phyloP scores from a whole-genome alignment of 805 yeast genomes.

The Candida ipomoeae region DNA sequence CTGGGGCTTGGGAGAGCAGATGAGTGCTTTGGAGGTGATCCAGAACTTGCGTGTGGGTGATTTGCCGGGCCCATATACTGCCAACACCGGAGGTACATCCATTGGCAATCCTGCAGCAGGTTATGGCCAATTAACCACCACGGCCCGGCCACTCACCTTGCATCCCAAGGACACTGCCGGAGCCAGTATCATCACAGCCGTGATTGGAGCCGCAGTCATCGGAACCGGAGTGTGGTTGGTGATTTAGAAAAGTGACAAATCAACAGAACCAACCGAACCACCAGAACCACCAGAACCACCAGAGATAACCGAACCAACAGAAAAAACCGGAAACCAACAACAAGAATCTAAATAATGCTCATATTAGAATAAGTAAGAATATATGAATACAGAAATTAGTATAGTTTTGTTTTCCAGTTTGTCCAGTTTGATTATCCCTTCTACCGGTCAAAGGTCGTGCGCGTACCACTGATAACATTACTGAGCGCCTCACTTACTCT shows the following conservation, averaged over 20 bases:
- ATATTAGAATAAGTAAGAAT: no score
- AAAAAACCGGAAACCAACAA: no score
- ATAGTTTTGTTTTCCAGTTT: no score
- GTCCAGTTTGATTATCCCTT: no score
- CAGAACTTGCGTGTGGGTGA: constrained; percentile 21
- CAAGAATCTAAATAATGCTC: no score
- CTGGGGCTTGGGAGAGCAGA: constrained; percentile 21
- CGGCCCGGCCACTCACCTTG: constrained; percentile 13
- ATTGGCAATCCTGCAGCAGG: constrained; percentile 36
- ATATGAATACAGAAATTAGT: no score
- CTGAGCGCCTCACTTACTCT: not conserved
- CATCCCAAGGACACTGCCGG: constrained; percentile 52
- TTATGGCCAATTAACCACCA: constrained; percentile 8
- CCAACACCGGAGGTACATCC: constrained; percentile 35
- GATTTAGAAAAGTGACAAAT: no score
- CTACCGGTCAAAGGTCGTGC: constrained; percentile 4
- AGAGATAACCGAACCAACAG: no score
- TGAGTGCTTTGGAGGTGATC: constrained; percentile 21
- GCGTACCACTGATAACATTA: constrained; percentile 7
- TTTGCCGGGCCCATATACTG: constrained; percentile 29
- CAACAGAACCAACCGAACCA: not conserved
- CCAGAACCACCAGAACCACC: not conserved
- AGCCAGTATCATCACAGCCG: constrained; percentile 82
- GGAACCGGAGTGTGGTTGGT: constrained; percentile 20
- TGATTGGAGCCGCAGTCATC: constrained; percentile 27